Evolutionary conservation across 2,329 filamentous ascomycete genomes (phyloP).

Genomic region (Coniochaeta ligniaria): DNA sequence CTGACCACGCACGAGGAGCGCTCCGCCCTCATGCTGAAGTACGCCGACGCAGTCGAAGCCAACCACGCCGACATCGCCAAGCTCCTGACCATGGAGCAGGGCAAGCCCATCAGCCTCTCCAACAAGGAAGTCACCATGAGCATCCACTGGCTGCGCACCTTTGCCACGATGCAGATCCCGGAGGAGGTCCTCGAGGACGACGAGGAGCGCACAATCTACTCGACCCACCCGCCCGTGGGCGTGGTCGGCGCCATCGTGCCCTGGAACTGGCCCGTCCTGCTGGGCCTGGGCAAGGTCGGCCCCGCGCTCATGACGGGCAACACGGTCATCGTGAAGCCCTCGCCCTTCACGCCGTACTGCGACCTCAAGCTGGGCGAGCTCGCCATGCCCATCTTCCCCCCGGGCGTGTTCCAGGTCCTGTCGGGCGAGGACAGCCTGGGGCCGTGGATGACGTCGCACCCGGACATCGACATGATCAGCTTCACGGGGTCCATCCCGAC

Average conservation of each 20-base stretch:
- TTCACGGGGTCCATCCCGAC: slow-evolving; percentile 51
- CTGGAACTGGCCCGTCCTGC: slow-evolving; percentile 50
- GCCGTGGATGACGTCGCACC: slow-evolving; percentile 44
- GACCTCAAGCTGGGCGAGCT: slow-evolving; percentile 46
- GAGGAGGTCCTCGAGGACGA: slow-evolving; percentile 27
- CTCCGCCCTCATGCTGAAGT: slow-evolving; percentile 17
- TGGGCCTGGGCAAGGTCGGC: slow-evolving; percentile 41
- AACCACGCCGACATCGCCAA: slow-evolving; percentile 11
- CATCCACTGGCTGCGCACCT: slow-evolving; percentile 13
- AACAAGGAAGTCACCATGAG: slow-evolving; percentile 10
- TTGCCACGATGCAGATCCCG: slow-evolving; percentile 18
- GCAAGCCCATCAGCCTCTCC: slow-evolving; percentile 12
- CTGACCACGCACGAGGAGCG: slow-evolving; percentile 24
- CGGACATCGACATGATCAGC: slow-evolving; percentile 46
- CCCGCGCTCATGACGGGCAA: slow-evolving; percentile 44
- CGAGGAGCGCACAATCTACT: slow-evolving; percentile 15
- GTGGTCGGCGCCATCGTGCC: slow-evolving; percentile 49
- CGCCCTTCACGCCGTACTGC: slow-evolving; percentile 47
- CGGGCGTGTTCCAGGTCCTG: slow-evolving; percentile 48
- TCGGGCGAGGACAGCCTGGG: slow-evolving; percentile 48
- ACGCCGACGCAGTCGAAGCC: slow-evolving; percentile 26
- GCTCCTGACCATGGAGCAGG: slow-evolving; percentile 14
- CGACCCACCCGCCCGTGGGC: slow-evolving; percentile 37
- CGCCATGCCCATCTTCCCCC: slow-evolving; percentile 38
- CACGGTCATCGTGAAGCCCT: slow-evolving; percentile 50